Percentiles rank a stretch among this genome's conserved stretches.
phyloP scores from a whole-genome alignment of 495 filamentous ascomycete genomes.

The Hypoxylon fragiforme region DNA sequence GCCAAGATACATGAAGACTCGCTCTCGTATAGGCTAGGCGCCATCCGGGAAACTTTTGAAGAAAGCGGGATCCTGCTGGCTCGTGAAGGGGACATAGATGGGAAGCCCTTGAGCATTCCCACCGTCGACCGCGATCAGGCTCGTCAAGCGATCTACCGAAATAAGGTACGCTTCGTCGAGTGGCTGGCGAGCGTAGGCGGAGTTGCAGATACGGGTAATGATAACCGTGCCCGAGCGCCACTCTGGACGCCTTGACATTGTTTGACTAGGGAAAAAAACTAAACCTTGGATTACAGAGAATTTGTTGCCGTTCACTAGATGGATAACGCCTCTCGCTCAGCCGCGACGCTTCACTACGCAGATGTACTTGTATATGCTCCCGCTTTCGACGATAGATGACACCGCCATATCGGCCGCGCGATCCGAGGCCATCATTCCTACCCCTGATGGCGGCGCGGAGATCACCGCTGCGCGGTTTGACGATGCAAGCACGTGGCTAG shows the following conservation, averaged over 20 bases:
- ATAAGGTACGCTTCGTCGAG: slow-evolving; percentile 59
- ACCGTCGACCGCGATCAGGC: slow-evolving; percentile 65
- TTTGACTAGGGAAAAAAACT: not conserved
- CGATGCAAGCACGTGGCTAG: slow-evolving; percentile 68
- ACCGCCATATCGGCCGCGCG: slow-evolving; percentile 42
- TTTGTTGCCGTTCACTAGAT: slow-evolving; percentile 84
- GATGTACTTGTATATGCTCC: slow-evolving; percentile 96
- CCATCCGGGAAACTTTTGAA: slow-evolving; percentile 91
- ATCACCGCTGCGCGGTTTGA: slow-evolving; percentile 81
- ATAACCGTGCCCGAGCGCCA: no score
- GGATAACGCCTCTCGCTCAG: slow-evolving; percentile 78
- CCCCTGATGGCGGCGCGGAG: slow-evolving; percentile 82
- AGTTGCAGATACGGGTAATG: slow-evolving; percentile 65
- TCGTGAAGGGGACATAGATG: slow-evolving; percentile 46
- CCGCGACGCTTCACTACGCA: slow-evolving; percentile 84
- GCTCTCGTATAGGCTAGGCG: slow-evolving; percentile 70
- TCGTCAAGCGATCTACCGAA: slow-evolving; percentile 66
- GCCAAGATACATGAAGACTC: slow-evolving; percentile 66
- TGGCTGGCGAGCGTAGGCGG: slow-evolving; percentile 69
- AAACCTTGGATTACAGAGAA: slow-evolving; percentile 47
- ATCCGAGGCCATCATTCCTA: slow-evolving; percentile 54
- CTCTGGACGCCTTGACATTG: no score
- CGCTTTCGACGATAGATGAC: slow-evolving; percentile 51
- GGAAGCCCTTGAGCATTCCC: slow-evolving; percentile 55
- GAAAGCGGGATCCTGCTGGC: slow-evolving; percentile 90